A percentile compares a stretch with the other conserved stretches of the same genome.
These are phyloP conservation scores for Linaria vulgaris DNA, from an alignment of 257 asterid genomes.

Conservation along the genomic window DNA sequence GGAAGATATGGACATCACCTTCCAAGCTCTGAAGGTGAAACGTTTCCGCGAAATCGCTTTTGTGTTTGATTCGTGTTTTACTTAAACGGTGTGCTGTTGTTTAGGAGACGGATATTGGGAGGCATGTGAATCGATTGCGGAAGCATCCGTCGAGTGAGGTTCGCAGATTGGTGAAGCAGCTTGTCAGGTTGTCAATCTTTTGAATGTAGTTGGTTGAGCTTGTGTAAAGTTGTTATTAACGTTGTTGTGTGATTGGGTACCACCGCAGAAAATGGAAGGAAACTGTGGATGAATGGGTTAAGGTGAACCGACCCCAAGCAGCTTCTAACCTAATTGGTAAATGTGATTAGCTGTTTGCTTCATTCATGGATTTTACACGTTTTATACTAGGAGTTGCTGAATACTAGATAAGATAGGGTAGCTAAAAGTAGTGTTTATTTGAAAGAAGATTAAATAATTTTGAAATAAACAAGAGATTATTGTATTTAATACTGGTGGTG, in stretches of 20 bases:
- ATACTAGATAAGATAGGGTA: slow-evolving; percentile 9
- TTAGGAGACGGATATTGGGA: slow-evolving; percentile 90
- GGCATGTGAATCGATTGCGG: slow-evolving; percentile 81
- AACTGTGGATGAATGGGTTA: slow-evolving; percentile 93
- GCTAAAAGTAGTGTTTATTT: slow-evolving; percentile 16
- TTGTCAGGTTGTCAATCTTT: slow-evolving; percentile 61
- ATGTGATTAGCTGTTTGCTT: slow-evolving; percentile 2
- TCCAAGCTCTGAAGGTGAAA: slow-evolving; percentile 74
- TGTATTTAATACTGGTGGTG: slow-evolving; percentile 40
- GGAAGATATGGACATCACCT: slow-evolving; percentile 88
- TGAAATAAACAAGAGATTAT: slow-evolving; percentile 24
- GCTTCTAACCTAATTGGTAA: slow-evolving; percentile 66
- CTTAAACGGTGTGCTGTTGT: slow-evolving; percentile 8
- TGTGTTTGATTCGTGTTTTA: neutral
- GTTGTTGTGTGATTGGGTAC: slow-evolving; percentile 21
- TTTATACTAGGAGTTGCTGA: neutral
- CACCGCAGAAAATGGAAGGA: slow-evolving; percentile 85
- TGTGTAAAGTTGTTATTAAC: neutral
- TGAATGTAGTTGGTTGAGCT: neutral
- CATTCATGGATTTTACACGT: neutral
- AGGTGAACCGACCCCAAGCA: slow-evolving; percentile 61
- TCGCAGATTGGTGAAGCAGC: slow-evolving; percentile 80
- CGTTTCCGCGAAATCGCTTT: neutral
- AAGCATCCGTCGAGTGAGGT: slow-evolving; percentile 79
- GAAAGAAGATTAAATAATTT: slow-evolving; percentile 25